Conservation (phyloP, 371 early-diverging fungal genomes). For the Mortierella sp. region DNA sequence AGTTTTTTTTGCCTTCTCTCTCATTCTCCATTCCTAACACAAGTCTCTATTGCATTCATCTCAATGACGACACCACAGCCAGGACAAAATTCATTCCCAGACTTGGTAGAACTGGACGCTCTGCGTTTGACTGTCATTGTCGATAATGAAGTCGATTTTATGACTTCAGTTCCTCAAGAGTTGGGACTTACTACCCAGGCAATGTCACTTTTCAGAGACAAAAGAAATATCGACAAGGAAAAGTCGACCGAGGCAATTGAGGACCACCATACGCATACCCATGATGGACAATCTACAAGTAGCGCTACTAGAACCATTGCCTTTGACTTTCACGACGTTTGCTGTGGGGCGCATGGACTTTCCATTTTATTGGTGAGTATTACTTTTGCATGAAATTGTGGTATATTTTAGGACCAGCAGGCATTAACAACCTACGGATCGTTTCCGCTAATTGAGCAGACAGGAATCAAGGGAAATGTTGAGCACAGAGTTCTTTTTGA, state of each 20-base stretch:
- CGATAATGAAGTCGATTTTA: conserved; percentile 51
- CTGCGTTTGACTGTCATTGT: conserved; percentile 46
- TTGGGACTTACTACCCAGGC: conserved; percentile 29
- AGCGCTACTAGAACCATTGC: conserved; percentile 19
- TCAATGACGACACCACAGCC: not conserved
- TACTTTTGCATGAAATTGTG: not conserved
- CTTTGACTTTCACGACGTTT: conserved; percentile 41
- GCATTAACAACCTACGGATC: not conserved
- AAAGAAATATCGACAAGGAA: conserved; percentile 28
- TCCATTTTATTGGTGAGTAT: conserved; percentile 40
- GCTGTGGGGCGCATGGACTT: conserved; percentile 48
- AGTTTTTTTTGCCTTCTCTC: not conserved
- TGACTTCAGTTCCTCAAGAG: conserved; percentile 41
- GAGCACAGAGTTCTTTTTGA: conserved; percentile 50
- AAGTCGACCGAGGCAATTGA: conserved; percentile 7
- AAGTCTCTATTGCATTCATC: not conserved
- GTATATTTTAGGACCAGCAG: no score
- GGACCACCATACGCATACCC: conserved; percentile 2
- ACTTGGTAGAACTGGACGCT: conserved; percentile 42
- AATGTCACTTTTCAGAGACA: conserved; percentile 22
- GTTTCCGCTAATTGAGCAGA: conserved; percentile 11
- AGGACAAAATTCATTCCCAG: conserved; percentile 31
- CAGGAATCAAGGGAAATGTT: conserved; percentile 32
- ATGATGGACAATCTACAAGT: not conserved
- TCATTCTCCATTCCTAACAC: not conserved